Conservation (phyloP, 1,284 basidiomycete genomes). For the Ceratobasidium sp. region DNA sequence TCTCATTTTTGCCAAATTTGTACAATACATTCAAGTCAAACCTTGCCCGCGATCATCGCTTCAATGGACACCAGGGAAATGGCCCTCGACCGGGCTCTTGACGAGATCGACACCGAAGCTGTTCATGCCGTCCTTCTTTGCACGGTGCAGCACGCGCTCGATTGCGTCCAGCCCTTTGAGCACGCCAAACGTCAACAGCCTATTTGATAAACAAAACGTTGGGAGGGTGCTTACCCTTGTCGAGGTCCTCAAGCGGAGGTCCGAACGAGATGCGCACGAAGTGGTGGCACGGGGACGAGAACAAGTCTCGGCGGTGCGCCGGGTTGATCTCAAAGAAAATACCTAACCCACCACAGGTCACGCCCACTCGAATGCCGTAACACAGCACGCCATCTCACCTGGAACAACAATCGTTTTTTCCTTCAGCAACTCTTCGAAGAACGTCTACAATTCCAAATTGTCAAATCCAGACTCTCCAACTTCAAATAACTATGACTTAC, state of each 20-base stretch:
- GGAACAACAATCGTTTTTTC: constrained; percentile 91
- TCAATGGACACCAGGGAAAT: constrained; percentile 36
- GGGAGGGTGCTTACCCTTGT: constrained; percentile 67
- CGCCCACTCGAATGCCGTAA: constrained; percentile 54
- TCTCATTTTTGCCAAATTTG: background rate
- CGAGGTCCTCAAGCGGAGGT: constrained; percentile 82
- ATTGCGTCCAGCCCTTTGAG: constrained; percentile 82
- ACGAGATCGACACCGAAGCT: constrained; percentile 46
- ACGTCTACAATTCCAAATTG: constrained; percentile 63
- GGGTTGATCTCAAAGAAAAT: constrained; percentile 93
- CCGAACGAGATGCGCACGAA: constrained; percentile 90
- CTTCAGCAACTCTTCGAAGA: constrained; percentile 95
- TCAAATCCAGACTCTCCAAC: background rate
- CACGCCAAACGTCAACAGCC: background rate
- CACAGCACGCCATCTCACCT: constrained; percentile 58
- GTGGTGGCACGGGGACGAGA: constrained; percentile 91
- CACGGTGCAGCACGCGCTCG: constrained; percentile 77
- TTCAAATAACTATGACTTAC: constrained; percentile 57
- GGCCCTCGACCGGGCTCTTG: constrained; percentile 34
- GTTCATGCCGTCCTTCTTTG: constrained; percentile 68
- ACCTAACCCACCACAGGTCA: constrained; percentile 58
- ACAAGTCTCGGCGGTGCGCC: constrained; percentile 79
- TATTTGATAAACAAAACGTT: background rate
- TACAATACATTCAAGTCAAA: background rate
- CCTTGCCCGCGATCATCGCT: background rate